Base-by-base conservation (phyloP, 306 rosid genomes). In the Gillenia trifoliata region DNA sequence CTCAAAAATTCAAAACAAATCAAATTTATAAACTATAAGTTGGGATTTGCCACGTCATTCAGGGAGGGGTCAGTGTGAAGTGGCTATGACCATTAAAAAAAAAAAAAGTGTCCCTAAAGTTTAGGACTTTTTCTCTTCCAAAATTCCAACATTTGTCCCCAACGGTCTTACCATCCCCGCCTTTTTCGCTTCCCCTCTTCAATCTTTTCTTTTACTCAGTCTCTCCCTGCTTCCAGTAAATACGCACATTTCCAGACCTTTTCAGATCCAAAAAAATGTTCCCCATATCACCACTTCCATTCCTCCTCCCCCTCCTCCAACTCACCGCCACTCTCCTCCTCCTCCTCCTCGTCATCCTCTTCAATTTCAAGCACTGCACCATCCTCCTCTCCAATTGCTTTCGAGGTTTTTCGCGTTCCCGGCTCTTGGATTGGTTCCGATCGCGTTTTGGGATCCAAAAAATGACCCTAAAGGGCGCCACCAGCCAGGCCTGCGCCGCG, bases 401-500 rank as follows among this genome's bases (percentile, higher is more conserved):
- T 28, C 68, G 62, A 15, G 64, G 30, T 63, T 72, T 57, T 64
- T 64, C 68, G 5, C 23, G 11, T 23, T 34, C 3, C 13, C 68
- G 26, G 12, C 15, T 20, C 4, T n/a, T 6, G 9, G 38, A 29
- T 61, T 61, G 66, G 38, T 28, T 61, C 33, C 15, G 3, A 19
- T 34, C 26, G 7, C 9, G 20, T 33, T 31, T 34, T 11, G 25
- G 45, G 15, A 54, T 54, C 12, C 17, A 9, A 54, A 68, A 61
- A 3, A 89, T 91, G 94, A 86, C 92, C 79, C 90, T 85, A 12
- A 91, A 89, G 77, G 91, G 94, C 47, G 85, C 89, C 71, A 79
- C 91, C 47, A 77, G 84, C 69, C 91, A 86, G 69, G 97, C 97
- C 38, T 91, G 97, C 64, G 92, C 94, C 2, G 92, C 94, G 1